A percentile compares a stretch with the other conserved stretches of the same genome.
Conservation (phyloP, 768 basidiomycete genomes). For the Mycena floridula region DNA sequence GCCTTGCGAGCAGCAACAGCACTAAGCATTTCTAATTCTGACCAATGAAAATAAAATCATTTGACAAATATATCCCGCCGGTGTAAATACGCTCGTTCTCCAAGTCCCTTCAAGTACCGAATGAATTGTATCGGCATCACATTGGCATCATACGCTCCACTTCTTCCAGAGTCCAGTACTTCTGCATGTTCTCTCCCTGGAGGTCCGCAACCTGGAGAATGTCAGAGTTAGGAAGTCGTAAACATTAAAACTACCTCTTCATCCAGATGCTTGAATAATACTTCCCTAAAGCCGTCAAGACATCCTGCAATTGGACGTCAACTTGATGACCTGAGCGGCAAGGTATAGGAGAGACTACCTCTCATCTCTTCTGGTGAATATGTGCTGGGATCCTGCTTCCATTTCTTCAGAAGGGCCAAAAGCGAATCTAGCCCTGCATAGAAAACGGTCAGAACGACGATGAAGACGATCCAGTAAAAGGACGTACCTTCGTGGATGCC, state of each 20-base stretch:
- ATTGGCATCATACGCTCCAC: slow-evolving; percentile 28
- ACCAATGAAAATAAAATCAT: no score
- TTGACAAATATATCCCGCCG: no score
- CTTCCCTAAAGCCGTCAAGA: slow-evolving; percentile 41
- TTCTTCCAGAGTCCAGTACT: slow-evolving; percentile 46
- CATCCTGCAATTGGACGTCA: no score
- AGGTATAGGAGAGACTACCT: no score
- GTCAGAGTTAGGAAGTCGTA: background rate
- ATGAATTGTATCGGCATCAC: no score
- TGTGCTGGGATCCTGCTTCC: slow-evolving; percentile 32
- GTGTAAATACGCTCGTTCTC: no score
- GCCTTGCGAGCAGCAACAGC: slow-evolving; percentile 71
- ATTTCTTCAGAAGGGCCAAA: slow-evolving; percentile 31
- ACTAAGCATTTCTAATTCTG: no score
- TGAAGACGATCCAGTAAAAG: background rate
- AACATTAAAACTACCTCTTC: slow-evolving; percentile 34
- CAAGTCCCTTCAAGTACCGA: no score
- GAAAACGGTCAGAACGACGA: background rate
- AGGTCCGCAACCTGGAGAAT: slow-evolving; percentile 39
- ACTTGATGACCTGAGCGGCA: no score
- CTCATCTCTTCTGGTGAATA: slow-evolving; percentile 48
- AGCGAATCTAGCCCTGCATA: slow-evolving; percentile 45
- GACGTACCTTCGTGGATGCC: slow-evolving; percentile 48
- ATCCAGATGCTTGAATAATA: slow-evolving; percentile 47
- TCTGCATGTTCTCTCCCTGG: slow-evolving; percentile 42